These are phyloP conservation scores for Populus hybrid DNA, from an alignment of 441 rosid species.

Conservation along the genomic window DNA sequence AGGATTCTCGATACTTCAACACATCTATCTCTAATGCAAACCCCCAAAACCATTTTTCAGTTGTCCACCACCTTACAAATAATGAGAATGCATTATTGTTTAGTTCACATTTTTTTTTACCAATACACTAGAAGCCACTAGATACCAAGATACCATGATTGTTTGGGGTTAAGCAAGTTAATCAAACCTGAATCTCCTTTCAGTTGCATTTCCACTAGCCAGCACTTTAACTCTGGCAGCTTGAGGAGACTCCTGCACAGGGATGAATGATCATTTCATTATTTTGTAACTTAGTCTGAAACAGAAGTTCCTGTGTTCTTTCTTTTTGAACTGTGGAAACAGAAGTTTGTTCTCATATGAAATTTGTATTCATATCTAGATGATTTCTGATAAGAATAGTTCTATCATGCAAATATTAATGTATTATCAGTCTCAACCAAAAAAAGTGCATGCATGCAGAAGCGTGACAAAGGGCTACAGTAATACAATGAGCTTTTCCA, in stretches of 20 bases:
- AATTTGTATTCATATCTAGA: background rate
- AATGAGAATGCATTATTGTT: background rate
- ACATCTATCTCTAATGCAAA: background rate
- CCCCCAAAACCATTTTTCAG: background rate
- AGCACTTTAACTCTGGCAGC: constrained; percentile 96
- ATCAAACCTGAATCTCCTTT: constrained; percentile 92
- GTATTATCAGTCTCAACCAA: background rate
- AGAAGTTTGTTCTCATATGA: background rate
- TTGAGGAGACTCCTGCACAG: constrained; percentile 91
- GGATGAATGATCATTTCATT: constrained; percentile 20
- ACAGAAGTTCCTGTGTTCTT: background rate
- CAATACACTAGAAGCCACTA: constrained; percentile 4
- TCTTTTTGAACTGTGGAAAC: background rate
- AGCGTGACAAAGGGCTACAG: background rate
- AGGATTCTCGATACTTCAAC: background rate
- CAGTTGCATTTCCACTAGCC: constrained; percentile 96
- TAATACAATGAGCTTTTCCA: background rate
- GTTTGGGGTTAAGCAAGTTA: background rate
- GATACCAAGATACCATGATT: background rate
- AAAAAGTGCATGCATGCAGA: too few species aligned
- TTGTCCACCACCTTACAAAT: background rate
- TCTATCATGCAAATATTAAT: background rate
- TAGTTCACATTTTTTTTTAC: background rate
- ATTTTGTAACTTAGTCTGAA: background rate
- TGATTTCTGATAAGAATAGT: background rate